Evolutionary conservation across 345 rosid species (phyloP), one percentile per base, ranked within the genome.

Genomic region (Populus tremula): DNA sequence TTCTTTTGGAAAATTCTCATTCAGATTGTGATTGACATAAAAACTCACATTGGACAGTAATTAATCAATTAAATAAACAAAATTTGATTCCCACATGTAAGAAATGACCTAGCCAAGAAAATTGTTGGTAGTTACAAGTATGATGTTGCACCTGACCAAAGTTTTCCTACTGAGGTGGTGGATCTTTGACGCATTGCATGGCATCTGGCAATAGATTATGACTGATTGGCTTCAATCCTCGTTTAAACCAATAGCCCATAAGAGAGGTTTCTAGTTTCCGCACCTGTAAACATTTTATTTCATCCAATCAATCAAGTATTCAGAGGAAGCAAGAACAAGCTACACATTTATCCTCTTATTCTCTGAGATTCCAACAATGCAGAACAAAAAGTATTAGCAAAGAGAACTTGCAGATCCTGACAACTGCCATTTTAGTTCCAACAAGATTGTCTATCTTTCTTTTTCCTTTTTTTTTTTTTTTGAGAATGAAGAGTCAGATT

Each of bases 201-300:
- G 89, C 84, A 85, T 93, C 94, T 7, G 91, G 87, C 61, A 91
- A 78, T 35, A 94, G 85, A 85, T 64, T 64, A 76, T 92, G 93
- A 82, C 82, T 80, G 73, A 79, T 77, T 35, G 98, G 97, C 86
- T 85, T 88, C 86, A 89, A 65, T 62, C 97, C 97, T 85, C 82
- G 88, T 70, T 88, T 84, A 79, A 83, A 73, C 97, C 97, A 94
- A 79, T 61, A 73, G 49, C 87, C 87, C 76, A 90, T 71, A 67
- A 94, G 85, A 35, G 75, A 73, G 70, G 84, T 63, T 85, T 94
- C 99, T 76, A 96, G 85, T 80, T 90, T 96, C 82, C 99, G 90
- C 68, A 92, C 98, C 99, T 93, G 95, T 77, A 73, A 80, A 72
- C 6, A 78, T 14, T 36, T 10, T 5, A 69, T 71, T 62, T 16